Conservation (phyloP, 2,329 filamentous ascomycete genomes). For the Bisporella sp. region DNA sequence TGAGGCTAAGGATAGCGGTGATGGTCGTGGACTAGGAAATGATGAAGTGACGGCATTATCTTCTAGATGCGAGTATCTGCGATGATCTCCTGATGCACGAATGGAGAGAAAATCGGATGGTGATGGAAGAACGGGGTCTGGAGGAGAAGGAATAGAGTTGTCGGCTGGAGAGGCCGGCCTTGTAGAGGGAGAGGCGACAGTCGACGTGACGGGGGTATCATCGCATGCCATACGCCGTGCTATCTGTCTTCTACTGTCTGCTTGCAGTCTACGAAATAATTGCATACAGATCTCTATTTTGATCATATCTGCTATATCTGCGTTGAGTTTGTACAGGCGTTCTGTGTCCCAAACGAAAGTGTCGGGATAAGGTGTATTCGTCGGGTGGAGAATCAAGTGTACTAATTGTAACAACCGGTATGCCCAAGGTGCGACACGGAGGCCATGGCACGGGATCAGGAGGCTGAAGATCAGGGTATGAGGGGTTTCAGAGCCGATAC, state of each 20-base stretch:
- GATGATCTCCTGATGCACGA: constrained; percentile 17
- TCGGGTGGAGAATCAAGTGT: constrained; percentile 46
- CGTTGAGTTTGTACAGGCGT: constrained; percentile 51
- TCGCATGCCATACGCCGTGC: constrained; percentile 12
- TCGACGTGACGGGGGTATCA: constrained; percentile 19
- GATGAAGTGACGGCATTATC: constrained; percentile 15
- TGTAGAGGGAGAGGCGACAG: constrained; percentile 16
- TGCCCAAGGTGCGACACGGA: too few relatives aligned
- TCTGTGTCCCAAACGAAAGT: constrained; percentile 62
- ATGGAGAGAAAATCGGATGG: too few relatives aligned
- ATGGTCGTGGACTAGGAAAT: constrained; percentile 19
- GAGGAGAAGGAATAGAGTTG: constrained; percentile 17
- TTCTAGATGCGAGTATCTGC: constrained; percentile 19
- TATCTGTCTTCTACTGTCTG: constrained; percentile 14
- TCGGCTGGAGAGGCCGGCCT: constrained; percentile 21
- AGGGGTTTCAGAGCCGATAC: too few relatives aligned
- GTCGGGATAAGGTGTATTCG: constrained; percentile 44
- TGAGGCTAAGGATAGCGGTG: constrained; percentile 22
- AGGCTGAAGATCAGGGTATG: too few relatives aligned
- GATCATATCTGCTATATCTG: constrained; percentile 54
- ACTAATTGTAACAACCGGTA: too few relatives aligned
- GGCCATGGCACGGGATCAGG: too few relatives aligned
- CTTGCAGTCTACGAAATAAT: constrained; percentile 20
- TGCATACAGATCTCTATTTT: constrained; percentile 52
- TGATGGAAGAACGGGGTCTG: constrained; percentile 22